phyloP scores from a whole-genome alignment of 2,329 filamentous ascomycete genomes.

The Fusarium fujikuroi region DNA sequence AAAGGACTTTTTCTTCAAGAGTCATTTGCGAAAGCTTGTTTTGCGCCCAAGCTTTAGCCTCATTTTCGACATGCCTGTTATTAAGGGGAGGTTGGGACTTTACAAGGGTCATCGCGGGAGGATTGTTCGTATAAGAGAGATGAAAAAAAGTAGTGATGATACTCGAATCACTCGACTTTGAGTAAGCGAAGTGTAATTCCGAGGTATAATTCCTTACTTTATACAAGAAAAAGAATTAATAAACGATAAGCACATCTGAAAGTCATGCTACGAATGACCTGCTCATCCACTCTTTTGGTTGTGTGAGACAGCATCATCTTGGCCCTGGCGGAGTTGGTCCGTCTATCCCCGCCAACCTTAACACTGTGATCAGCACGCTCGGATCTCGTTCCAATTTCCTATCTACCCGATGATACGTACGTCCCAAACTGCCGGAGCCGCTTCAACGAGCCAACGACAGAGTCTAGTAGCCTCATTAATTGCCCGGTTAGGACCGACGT shows the following conservation, averaged over 20 bases:
- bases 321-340: neutral
- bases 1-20: conserved; percentile 17
- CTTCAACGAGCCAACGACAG: neutral
- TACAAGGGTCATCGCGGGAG: neutral
- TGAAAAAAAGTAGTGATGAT: neutral
- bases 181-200: neutral
- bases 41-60: neutral
- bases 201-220: neutral
- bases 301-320: neutral
- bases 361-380: neutral
- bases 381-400: neutral
- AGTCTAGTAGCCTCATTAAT: neutral
- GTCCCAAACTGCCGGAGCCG: neutral
- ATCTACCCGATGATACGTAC: neutral
- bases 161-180: neutral
- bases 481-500: neutral
- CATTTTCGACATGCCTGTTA: neutral
- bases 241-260: no score
- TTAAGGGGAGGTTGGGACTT: neutral
- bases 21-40: conserved; percentile 20
- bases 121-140: neutral
- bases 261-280: neutral
- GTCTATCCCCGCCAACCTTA: neutral
- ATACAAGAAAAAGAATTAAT: no score
- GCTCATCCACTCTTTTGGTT: neutral